phyloP scores from a whole-genome alignment of 352 stramenopile species.

The Phytopythium mirpurense region DNA sequence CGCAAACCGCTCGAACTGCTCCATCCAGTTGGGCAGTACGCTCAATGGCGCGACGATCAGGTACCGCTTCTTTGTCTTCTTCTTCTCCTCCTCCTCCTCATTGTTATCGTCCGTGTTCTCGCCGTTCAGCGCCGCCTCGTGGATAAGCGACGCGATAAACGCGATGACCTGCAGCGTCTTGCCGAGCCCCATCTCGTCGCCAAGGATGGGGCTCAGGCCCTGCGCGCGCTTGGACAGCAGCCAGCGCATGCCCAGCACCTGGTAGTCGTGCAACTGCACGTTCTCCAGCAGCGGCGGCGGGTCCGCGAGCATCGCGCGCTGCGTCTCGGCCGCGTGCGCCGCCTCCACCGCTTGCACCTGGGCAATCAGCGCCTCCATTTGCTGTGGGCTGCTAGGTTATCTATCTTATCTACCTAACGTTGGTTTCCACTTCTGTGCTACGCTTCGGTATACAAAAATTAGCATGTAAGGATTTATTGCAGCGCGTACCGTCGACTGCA shows the following conservation, averaged over 20 bases:
- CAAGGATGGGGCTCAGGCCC: conserved; percentile 64
- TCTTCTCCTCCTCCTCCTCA: neutral
- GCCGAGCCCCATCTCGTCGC: conserved; percentile 81
- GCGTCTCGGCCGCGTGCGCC: conserved; percentile 17
- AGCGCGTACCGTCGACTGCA: no score
- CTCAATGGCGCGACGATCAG: conserved; percentile 71
- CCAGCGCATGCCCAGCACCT: conserved; percentile 60
- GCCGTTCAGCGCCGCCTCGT: neutral
- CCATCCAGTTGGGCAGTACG: conserved; percentile 81
- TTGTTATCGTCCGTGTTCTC: neutral
- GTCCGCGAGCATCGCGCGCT: conserved; percentile 10
- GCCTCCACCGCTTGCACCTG: conserved; percentile 26
- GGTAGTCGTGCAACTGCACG: conserved; percentile 66
- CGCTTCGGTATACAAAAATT: no score
- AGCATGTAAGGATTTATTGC: no score
- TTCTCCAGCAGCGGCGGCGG: conserved; percentile 42
- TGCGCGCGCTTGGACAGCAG: conserved; percentile 57
- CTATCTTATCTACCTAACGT: no score
- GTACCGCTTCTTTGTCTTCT: conserved; percentile 14
- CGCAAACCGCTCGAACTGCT: conserved; percentile 71
- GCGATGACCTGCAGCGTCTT: conserved; percentile 81
- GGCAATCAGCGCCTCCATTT: conserved; percentile 47
- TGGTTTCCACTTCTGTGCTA: no score
- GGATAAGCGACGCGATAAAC: conserved; percentile 47
- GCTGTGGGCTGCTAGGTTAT: no score